Base-by-base conservation (phyloP, 2,329 filamentous ascomycete genomes). In the Aspergillus pseudonomiae region DNA sequence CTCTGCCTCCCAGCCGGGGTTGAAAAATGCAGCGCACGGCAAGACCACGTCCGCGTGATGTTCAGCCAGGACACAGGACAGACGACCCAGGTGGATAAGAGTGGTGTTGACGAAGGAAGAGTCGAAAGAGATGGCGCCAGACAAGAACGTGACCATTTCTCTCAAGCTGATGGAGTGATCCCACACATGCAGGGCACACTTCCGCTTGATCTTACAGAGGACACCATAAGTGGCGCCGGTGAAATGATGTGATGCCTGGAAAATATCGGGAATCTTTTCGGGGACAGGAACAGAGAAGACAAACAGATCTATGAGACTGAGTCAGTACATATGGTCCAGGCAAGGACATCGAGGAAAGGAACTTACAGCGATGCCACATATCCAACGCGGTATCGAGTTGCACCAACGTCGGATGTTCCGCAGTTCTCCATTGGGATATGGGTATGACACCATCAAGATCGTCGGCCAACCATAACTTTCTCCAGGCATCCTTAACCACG, bases 141-240 rank as follows among this genome's bases (percentile, higher is more conserved):
- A 83, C 41, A 84, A 77, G 67, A 80, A 82, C 36, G 83, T 77
- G 56, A 81, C 83, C 56, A 78, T 84, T 69, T 88, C 86, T 64
- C 86, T 79, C 86, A 85, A 88, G 50, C 83, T 84, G 65, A 89
- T 88, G n/a, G 84, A 85, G 70, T 89, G 86, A 67, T 89, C 86
- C 86, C 86, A 89, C 62, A 89, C 86, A 65, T 87, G 85, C 34
- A 88, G 80, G 0, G 84, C 87, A 62, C 85, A 86, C 61, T 84
- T 83, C 26, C 85, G 81, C 74, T 86, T 86, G 66, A 88, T 78
- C 74, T 88, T 88, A 74, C 86, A 86, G 14, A 88, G 82, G 63
- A 88, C 84, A 36, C 86, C 86, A 62, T 88, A 88, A 0, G 86
- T 83, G 6, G 85, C 85, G 59, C 85, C 85, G 45, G 86, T 85